phyloP scores from a whole-genome alignment of 2,329 filamentous ascomycete genomes.

The Lizonia empirigonia region DNA sequence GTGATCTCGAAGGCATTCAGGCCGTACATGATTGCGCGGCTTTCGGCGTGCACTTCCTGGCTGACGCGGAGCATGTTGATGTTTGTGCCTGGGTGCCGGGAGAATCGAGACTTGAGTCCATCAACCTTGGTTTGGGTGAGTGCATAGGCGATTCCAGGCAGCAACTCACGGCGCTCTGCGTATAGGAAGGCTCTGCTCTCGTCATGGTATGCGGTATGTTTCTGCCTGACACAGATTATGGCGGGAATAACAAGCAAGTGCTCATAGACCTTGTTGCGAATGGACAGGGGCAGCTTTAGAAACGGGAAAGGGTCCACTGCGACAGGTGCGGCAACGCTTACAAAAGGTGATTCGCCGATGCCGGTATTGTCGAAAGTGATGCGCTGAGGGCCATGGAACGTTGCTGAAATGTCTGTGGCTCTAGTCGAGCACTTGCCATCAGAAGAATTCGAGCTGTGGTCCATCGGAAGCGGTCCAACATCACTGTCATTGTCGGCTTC shows the following conservation, averaged over 20 bases:
- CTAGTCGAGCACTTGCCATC: background rate
- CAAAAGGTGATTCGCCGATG: background rate
- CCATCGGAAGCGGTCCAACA: background rate
- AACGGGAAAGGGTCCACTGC: slow-evolving; percentile 21
- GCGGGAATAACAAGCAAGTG: slow-evolving; percentile 31
- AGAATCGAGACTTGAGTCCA: slow-evolving; percentile 25
- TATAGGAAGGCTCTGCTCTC: slow-evolving; percentile 24
- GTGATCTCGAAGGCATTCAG: slow-evolving; percentile 46
- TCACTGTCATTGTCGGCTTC: background rate
- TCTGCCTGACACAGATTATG: slow-evolving; percentile 36
- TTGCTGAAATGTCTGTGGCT: background rate
- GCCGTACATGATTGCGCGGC: slow-evolving; percentile 49
- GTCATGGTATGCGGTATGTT: slow-evolving; percentile 25
- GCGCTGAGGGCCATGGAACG: background rate
- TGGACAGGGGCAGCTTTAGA: slow-evolving; percentile 26
- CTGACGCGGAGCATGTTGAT: slow-evolving; percentile 42
- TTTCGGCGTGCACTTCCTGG: slow-evolving; percentile 49
- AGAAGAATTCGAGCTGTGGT: background rate
- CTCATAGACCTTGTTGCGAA: slow-evolving; percentile 30
- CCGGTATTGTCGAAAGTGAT: slow-evolving; percentile 5
- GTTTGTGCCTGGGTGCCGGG: slow-evolving; percentile 23
- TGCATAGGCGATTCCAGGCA: slow-evolving; percentile 34
- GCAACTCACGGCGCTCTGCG: slow-evolving; percentile 22
- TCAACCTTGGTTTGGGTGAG: slow-evolving; percentile 23
- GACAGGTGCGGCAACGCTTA: background rate